Evolutionary conservation across 1,284 basidiomycete genomes (phyloP), one percentile per base, ranked within the genome.

Genomic region (Marasmius sp.): DNA sequence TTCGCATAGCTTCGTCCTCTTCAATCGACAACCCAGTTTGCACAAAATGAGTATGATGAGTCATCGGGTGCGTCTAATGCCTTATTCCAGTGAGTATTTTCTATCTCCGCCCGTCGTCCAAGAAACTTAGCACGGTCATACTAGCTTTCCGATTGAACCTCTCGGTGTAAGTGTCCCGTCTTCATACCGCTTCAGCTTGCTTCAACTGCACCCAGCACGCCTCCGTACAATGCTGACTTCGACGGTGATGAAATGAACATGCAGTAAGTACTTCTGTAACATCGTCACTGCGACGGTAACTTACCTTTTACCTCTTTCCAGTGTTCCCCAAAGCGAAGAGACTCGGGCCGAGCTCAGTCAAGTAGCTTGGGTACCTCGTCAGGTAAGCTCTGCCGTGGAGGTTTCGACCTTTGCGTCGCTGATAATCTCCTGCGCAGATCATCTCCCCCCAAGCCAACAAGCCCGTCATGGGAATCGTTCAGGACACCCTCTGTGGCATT

Each of bases 31-130:
- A 73, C 97, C 97, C 2, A 94, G 90, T 83, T 77, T 99, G 76
- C 97, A 99, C 79, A 99, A 99, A 79, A 99, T 99, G 97, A 97
- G 94, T 83, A 99, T 99, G 97, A 99, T 99, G 97, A 95, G 94
- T 76, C 97, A 99, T 80, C 88, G 97, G 47, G 93, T 99, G 56
- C 95, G 94, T 73, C 81, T 99, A 61, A 98, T 99, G 96, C 93
- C 94, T 39, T 99, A 98, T 77, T 99, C 97, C 34, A 99, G 93
- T 95, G 72, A 76, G 93, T 85, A 7, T 36, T n/a, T 48, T 58
- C 55, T 34, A 6, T 27, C 56, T 45, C 48, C 36, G 18, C 20
- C 45, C 6, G 9, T 57, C 12, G 60, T 58, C 47, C 41, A 53
- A 41, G 49, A 45, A 57, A 66, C 64, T 71, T 36, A 14, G 12